Base-by-base conservation (phyloP, 2,329 filamentous ascomycete species). In the Ophioceras dolichostomum region DNA sequence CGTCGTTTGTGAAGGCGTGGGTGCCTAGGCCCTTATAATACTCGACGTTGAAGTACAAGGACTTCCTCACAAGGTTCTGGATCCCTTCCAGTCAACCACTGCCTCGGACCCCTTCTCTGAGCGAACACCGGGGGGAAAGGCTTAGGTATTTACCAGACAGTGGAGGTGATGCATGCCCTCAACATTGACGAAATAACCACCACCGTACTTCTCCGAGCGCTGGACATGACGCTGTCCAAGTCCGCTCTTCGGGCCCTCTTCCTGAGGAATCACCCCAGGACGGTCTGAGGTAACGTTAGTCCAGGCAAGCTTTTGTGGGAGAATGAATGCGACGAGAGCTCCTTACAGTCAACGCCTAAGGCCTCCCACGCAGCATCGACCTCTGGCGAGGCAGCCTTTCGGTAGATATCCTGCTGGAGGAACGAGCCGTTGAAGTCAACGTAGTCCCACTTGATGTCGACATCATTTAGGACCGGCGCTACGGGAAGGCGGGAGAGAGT, bases 11-110 rank as follows among this genome's bases (percentile, higher is more conserved):
- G 45, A 79, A 80, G 0, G 70, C 65, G 2, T 71, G 67, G 17
- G 61, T 47, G 4, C 66, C 65, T 19, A 64, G 46, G 0, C 48
- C 48, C 41, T 62, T 62, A 51, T 79, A 79, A 47, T 76, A 68
- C 14, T 69, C 61, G 39, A 70, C 70, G 47, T 78, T 79, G 57
- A 67, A 78, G 48, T 68, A 71, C 1, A 76, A 53, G 0, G 67
- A 57, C 47, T 79, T 68, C 2, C 75, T 67, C 6, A 79, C 48
- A 5, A 79, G 60, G 39, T 79, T 74, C 70, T 64, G 20, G n/a
- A n/a, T n/a, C n/a, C n/a, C n/a, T n/a, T n/a, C n/a, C n/a, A n/a
- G n/a, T n/a, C n/a, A n/a, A n/a, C n/a, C n/a, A n/a, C n/a, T n/a
- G n/a, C n/a, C n/a, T n/a, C n/a, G n/a, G n/a, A n/a, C n/a, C n/a